Percentiles rank a stretch among this genome's conserved stretches.
phyloP scores from a whole-genome alignment of 2,329 filamentous ascomycete genomes.

The Alternaria metachromatica region DNA sequence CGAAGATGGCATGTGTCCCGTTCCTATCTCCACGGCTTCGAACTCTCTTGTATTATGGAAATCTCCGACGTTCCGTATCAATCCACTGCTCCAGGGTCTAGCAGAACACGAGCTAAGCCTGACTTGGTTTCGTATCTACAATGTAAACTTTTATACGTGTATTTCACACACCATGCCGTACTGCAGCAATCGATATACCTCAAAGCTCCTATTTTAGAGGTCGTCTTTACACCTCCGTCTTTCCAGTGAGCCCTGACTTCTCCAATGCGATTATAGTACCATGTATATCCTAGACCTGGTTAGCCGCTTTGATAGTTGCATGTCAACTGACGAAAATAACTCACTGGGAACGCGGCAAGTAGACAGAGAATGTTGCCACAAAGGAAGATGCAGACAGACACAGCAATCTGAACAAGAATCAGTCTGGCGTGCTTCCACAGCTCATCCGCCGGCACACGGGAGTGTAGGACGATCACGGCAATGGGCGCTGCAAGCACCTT shows the following conservation, averaged over 20 bases:
- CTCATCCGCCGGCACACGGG: background rate
- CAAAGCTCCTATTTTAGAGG: background rate
- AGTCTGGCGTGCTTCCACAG: background rate
- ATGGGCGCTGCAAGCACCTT: constrained; percentile 4
- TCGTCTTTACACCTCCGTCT: background rate
- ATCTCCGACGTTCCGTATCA: background rate
- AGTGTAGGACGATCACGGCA: background rate
- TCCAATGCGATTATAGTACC: constrained; percentile 1
- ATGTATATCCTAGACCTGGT: background rate
- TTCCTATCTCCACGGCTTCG: background rate
- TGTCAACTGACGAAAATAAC: background rate
- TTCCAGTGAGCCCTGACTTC: background rate
- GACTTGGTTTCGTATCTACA: background rate
- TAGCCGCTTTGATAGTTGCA: background rate
- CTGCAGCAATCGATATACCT: background rate
- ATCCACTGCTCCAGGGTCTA: background rate
- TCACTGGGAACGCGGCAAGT: constrained; percentile 5
- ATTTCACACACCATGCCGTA: background rate
- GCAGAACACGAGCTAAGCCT: background rate
- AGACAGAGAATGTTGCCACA: constrained; percentile 2
- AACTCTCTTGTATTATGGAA: background rate
- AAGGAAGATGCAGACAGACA: background rate
- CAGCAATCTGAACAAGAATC: background rate
- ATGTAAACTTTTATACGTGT: background rate
- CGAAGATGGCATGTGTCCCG: background rate